Evolutionary conservation across 257 asterid species (phyloP).

Genomic region (Solanum peruvianum): DNA sequence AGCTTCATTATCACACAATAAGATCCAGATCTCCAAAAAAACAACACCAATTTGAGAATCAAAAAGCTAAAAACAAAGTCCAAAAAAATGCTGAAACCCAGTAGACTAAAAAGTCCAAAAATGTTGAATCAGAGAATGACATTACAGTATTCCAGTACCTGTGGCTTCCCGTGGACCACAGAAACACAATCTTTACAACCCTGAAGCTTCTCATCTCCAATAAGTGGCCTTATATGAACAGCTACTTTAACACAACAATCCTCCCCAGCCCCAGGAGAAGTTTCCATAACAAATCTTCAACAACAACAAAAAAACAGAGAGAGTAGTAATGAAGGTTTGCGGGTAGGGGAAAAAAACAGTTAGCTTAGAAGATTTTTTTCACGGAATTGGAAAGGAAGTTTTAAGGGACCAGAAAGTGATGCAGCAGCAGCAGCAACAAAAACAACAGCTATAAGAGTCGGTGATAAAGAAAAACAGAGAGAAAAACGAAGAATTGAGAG

Average conservation of each 20-base stretch:
- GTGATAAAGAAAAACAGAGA: not conserved
- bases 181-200: conserved; percentile 96
- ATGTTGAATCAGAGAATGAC: conserved; percentile 17
- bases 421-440: not conserved
- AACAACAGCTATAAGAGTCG: not conserved
- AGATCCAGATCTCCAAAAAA: conserved; percentile 39
- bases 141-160: conserved; percentile 52
- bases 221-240: conserved; percentile 86
- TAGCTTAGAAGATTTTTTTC: conserved; percentile 2
- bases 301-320: not conserved
- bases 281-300: not conserved
- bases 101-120: too few species aligned
- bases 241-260: conserved; percentile 98
- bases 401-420: not conserved
- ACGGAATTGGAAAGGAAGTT: not conserved
- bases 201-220: conserved; percentile 93
- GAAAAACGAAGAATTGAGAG: not conserved
- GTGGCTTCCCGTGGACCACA: conserved; percentile 77
- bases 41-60: conserved; percentile 1
- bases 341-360: not conserved
- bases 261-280: conserved; percentile 48
- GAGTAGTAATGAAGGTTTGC: not conserved
- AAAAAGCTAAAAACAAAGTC: conserved; percentile 4
- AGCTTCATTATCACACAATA: conserved; percentile 4
- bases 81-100: too few species aligned